Evolutionary conservation across 2,329 filamentous ascomycete species (phyloP).

Genomic region (Septoria linicola): DNA sequence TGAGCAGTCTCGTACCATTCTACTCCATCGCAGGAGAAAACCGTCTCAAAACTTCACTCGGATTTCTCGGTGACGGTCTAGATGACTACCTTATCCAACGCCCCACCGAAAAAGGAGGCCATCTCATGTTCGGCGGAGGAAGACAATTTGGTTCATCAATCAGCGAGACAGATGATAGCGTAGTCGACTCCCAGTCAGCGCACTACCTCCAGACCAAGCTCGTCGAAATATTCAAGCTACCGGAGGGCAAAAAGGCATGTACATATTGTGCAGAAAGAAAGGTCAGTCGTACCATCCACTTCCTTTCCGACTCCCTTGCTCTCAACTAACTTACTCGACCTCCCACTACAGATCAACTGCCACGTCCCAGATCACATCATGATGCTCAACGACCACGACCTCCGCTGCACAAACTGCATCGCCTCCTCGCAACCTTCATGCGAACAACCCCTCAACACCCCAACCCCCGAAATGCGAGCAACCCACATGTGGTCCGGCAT

Average conservation of each 20-base stretch:
- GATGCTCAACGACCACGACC: too few relatives aligned
- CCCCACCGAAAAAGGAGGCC: conserved; percentile 51
- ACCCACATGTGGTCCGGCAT: conserved; percentile 69
- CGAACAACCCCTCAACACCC: neutral
- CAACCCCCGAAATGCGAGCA: conserved; percentile 48
- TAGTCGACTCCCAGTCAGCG: conserved; percentile 57
- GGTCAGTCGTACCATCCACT: too few relatives aligned
- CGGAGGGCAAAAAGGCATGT: conserved; percentile 32
- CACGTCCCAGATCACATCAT: too few relatives aligned
- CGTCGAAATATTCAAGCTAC: conserved; percentile 37
- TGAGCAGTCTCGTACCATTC: conserved; percentile 65
- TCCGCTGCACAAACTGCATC: too few relatives aligned
- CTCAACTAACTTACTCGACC: too few relatives aligned
- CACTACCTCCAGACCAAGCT: conserved; percentile 54
- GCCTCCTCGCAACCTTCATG: too few relatives aligned
- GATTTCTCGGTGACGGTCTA: conserved; percentile 59
- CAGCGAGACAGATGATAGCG: conserved; percentile 60
- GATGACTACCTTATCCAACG: conserved; percentile 75
- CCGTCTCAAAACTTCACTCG: conserved; percentile 60
- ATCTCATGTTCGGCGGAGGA: conserved; percentile 71
- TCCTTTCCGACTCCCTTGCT: too few relatives aligned
- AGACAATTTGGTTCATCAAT: conserved; percentile 57
- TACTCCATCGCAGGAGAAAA: conserved; percentile 31
- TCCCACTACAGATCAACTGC: too few relatives aligned
- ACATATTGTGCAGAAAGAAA: too few relatives aligned